phyloP scores from a whole-genome alignment of 2,329 filamentous ascomycete species.

The Paecilomyces niveus region DNA sequence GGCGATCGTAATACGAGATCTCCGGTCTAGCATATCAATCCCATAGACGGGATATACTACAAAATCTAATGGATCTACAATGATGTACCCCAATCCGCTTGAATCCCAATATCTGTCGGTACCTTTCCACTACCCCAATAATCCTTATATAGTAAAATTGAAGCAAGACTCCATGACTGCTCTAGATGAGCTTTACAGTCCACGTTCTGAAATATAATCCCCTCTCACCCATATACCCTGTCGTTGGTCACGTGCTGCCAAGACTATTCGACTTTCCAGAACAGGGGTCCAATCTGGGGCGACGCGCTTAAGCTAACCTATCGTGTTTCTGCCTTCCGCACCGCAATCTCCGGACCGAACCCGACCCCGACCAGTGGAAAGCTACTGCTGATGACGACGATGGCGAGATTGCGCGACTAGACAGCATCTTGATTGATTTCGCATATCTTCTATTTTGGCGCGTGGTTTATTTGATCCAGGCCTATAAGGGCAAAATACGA shows the following conservation, averaged over 20 bases:
- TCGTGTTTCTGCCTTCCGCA: no score
- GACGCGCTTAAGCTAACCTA: not conserved
- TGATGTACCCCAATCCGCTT: no score
- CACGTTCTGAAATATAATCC: no score
- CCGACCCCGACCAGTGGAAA: not conserved
- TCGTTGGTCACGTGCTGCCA: not conserved
- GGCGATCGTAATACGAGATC: constrained; percentile 18
- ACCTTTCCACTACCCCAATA: no score
- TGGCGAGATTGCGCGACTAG: not conserved
- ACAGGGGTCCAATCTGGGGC: not conserved
- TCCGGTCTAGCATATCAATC: no score
- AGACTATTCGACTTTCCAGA: not conserved
- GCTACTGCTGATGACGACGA: not conserved
- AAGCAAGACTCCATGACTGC: no score
- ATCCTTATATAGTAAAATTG: no score
- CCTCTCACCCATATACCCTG: no score
- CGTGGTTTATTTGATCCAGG: not conserved
- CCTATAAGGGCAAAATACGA: not conserved
- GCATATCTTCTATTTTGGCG: not conserved
- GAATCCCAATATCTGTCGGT: no score
- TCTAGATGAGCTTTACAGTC: no score
- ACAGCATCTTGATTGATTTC: not conserved
- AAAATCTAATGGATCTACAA: not conserved
- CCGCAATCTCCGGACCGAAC: no score
- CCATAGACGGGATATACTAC: not conserved